Percentiles rank a stretch among this genome's conserved stretches.
Conservation (phyloP, 345 rosid species). For the Erucastrum elatum region DNA sequence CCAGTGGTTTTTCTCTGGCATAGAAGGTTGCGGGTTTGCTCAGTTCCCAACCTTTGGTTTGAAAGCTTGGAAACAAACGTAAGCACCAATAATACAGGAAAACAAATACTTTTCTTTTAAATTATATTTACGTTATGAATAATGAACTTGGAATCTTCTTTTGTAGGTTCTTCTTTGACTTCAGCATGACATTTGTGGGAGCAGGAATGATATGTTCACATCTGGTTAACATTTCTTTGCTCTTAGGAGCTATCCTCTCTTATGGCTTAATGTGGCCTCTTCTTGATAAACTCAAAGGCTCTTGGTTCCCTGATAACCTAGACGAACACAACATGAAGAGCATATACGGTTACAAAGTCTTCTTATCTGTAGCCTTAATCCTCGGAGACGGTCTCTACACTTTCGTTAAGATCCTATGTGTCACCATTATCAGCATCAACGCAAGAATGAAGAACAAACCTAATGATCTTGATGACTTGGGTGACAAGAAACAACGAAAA, state of each 20-base stretch:
- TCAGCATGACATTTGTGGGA: conserved; percentile 79
- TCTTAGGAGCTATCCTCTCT: conserved; percentile 80
- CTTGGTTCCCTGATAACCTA: conserved; percentile 66
- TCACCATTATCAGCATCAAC: conserved; percentile 53
- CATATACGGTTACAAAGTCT: conserved; percentile 93
- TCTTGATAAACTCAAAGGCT: conserved; percentile 62
- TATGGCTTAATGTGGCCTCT: conserved; percentile 93
- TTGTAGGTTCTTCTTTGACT: conserved; percentile 82
- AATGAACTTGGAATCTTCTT: neutral
- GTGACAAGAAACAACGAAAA: conserved; percentile 33
- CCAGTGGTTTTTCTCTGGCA: conserved; percentile 81
- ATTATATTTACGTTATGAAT: neutral
- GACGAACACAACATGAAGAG: conserved; percentile 83
- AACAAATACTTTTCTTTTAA: neutral
- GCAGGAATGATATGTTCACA: conserved; percentile 96
- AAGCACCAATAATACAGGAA: neutral
- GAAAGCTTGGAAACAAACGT: conserved; percentile 88
- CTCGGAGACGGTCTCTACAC: conserved; percentile 95
- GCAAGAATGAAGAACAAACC: conserved; percentile 47
- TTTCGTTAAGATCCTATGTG: conserved; percentile 60
- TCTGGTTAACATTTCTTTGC: conserved; percentile 80
- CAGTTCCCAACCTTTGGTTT: conserved; percentile 88
- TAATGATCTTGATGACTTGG: conserved; percentile 28
- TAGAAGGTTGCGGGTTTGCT: conserved; percentile 68
- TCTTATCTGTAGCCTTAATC: conserved; percentile 76